Conservation (phyloP, 331 rosid species). For the Rhamnella rubrinervis region DNA sequence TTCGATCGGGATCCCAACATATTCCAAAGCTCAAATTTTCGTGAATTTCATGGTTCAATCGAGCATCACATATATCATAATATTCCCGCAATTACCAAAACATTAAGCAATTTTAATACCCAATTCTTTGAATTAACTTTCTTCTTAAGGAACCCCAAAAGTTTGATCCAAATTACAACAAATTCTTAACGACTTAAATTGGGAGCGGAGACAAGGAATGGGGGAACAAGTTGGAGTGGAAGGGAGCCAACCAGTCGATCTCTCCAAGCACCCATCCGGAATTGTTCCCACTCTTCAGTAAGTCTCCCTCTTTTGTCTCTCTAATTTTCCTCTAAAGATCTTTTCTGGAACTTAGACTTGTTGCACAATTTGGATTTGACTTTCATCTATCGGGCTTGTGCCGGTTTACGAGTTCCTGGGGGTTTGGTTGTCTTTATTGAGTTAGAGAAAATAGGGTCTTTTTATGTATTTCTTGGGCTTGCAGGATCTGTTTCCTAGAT, state of each 20-base stretch:
- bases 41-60: background rate
- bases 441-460: too few relatives aligned
- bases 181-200: too few relatives aligned
- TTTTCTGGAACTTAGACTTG: too few relatives aligned
- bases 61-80: too few relatives aligned
- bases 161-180: background rate
- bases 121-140: background rate
- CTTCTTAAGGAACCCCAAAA: background rate
- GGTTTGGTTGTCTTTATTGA: too few relatives aligned
- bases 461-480: too few relatives aligned
- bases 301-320: conserved; percentile 28
- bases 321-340: too few relatives aligned
- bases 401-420: too few relatives aligned
- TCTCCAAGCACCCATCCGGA: conserved; percentile 79
- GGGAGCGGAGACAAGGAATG: conserved; percentile 37
- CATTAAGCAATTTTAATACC: background rate
- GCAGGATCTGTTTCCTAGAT: too few relatives aligned
- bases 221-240: conserved; percentile 71
- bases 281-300: conserved; percentile 92
- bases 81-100: too few relatives aligned
- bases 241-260: conserved; percentile 81
- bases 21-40: background rate
- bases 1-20: conserved; percentile 2
- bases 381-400: too few relatives aligned
- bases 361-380: too few relatives aligned